Evolutionary conservation across 148 eudicot genomes (phyloP).

Genomic region (Persicaria tinctoria): DNA sequence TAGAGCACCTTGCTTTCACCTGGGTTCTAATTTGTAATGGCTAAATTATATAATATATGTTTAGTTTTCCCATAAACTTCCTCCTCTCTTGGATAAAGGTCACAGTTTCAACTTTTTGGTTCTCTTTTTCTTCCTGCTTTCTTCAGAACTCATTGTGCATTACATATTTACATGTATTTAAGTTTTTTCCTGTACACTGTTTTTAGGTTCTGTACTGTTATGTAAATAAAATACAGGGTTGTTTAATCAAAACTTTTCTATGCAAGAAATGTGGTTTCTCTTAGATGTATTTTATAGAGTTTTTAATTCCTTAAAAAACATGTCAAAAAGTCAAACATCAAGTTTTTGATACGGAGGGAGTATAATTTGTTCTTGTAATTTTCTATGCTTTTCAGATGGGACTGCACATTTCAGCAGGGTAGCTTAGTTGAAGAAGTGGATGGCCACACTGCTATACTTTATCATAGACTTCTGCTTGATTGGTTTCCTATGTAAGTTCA

Average conservation of each 20-base stretch:
- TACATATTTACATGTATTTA: no score
- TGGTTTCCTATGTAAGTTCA: slow-evolving; percentile 87
- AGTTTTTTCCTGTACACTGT: no score
- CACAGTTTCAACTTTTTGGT: not conserved
- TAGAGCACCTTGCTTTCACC: not conserved
- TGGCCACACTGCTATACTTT: slow-evolving; percentile 95
- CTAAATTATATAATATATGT: no score
- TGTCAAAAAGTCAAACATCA: no score
- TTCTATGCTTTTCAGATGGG: slow-evolving; percentile 64
- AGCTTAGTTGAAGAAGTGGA: slow-evolving; percentile 99
- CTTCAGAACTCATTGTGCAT: no score
- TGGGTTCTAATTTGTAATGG: not conserved
- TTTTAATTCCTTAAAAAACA: no score
- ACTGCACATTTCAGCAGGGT: slow-evolving; percentile 89
- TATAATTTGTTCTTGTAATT: not conserved
- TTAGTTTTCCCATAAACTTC: not conserved
- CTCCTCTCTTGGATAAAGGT: not conserved
- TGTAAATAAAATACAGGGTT: not conserved
- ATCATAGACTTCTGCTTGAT: slow-evolving; percentile 88
- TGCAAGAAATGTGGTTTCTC: not conserved
- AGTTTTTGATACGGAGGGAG: no score
- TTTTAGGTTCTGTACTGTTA: no score
- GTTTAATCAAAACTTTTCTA: not conserved
- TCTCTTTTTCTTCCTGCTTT: not conserved
- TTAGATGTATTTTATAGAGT: not conserved